Evolutionary conservation across 805 yeast genomes (phyloP), one percentile per base, ranked within the genome.

Genomic region (Kluyveromyces aestuarii): DNA sequence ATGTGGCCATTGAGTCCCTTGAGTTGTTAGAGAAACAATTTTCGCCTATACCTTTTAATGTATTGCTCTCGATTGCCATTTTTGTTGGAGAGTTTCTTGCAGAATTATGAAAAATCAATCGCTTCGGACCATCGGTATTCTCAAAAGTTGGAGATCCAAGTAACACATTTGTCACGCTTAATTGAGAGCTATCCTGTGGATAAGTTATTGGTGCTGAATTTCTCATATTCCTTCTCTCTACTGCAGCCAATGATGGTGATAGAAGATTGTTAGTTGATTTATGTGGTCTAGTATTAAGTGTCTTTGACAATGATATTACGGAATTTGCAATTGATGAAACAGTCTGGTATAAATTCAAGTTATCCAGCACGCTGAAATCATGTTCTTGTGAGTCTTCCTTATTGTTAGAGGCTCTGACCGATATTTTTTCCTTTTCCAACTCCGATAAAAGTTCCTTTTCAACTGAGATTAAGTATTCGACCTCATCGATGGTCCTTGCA

Each of bases 401-500:
- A 49, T 19, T 17, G 43, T 47, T 37, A 45, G 45, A 33, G 8
- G 9, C 33, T 2, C 36, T n/a, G 13, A 11, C 39, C n/a, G 45
- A 27, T 0, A 50, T 52, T 2, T 43, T 45, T 18, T 50, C 44
- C 8, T 50, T 48, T 17, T 54, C 55, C 40, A 61, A 55, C 45
- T 62, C 61, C n/a, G 50, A 50, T 36, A 68, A 38, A 7, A 71
- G 51, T n/a, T 65, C 62, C 51, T 71, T 68, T 56, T 77, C 80
- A 55, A 72, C 70, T 10, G 79, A 58, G 5, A 79, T 69, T 43
- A 80, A 63, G 52, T 65, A 74, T 56, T 81, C 84, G 43, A 82
- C 75, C 59, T 85, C 90, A 54, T 80, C 84, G 27, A 83, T 74
- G 2, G 85, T 80, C 59, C 88, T 70, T 2, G 87, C 87, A 62